Evolutionary conservation across 2,329 filamentous ascomycete genomes (phyloP), one percentile per base, ranked within the genome.

Genomic region (Fusarium staphyleae): DNA sequence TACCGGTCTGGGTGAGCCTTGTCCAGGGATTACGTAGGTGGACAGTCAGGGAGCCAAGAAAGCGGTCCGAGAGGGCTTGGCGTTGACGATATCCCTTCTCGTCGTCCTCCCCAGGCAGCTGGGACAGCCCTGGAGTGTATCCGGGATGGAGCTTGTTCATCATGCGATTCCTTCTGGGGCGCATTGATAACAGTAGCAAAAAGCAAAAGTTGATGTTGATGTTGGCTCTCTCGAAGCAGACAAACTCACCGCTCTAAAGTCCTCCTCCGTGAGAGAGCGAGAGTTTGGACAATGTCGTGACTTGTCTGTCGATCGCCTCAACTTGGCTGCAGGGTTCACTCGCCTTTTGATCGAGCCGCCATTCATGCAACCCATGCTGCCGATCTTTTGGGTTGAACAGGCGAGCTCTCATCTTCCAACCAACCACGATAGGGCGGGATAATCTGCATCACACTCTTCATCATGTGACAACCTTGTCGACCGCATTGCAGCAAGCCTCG

Each of bases 1-100:
- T 65, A 57, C 57, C 52, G 62, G 60, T 65, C 60, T 62, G 37
- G 26, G 26, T 30, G 19, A 40, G 45, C 29, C 48, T 30, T 36
- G 32, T 29, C 32, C 14, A n/a, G 8, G 5, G 22, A 9, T 24
- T 24, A 24, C 22, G 22, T 24, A 24, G 22, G 22, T 24, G 22
- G 22, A 24, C 41, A 11, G 30, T 32, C 15, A 19, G 12, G 16
- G 44, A 46, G 26, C 22, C 32, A 15, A 16, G 7, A n/a, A 28
- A 22, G 35, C 32, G 12, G 41, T 33, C 46, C 47, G 28, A 30
- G 28, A 30, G 19, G 44, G 45, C n/a, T 12, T 44, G 28, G 33
- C 24, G 18, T 32, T 30, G 32, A 41, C 34, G 29, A 44, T 22
- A 44, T 57, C 48, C 12, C 42, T 48, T 54, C 29, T 45, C 32